Evolutionary conservation across 306 rosid species (phyloP), one percentile per base, ranked within the genome.

Genomic region (Psophocarpus tetragonolobus): DNA sequence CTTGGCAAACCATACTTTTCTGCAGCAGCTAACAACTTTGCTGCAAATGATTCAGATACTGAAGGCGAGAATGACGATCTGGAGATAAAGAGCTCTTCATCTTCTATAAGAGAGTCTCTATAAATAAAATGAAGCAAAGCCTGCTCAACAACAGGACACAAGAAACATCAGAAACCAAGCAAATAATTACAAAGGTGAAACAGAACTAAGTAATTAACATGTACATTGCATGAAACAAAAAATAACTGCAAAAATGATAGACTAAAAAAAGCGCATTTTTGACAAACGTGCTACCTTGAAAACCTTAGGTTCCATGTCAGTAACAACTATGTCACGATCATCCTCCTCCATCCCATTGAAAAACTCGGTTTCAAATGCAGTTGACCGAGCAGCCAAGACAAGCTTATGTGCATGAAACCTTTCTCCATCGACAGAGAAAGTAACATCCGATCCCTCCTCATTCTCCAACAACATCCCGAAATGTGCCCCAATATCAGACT

Each of bases 51-150:
- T 53, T 92, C 96, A 32, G 92, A 87, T 23, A 94, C 47, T 36
- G 88, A 91, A 24, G 91, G 81, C 73, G 84, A 50, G 73, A 87
- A 90, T 13, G 93, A 84, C 23, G 97, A 88, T 36, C 87, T 84
- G 11, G 95, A 75, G 71, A 84, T 83, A 72, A 85, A 88, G 71
- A 95, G 87, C 73, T 89, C 92, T 45, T 91, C 97, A 84, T 95
- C 97, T 57, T 91, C 96, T 63, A 85, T 78, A 33, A 95, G 97
- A 30, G 90, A 62, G 83, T 95, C 99, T 69, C 84, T 88, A 80
- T 95, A 95, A 48, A 95, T 88, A 84, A 88, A 95, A 77, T 95
- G 97, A 79, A 95, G 92, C 84, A 95, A 82, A 23, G 97, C 99
- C 99, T 95, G 93, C 75, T 35, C 88, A 82, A 79, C 56, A 82